Percentiles rank a stretch among this genome's conserved stretches.
These are phyloP conservation scores for Lactifluus echinatus DNA, from an alignment of 768 basidiomycete species.

Conservation along the genomic window DNA sequence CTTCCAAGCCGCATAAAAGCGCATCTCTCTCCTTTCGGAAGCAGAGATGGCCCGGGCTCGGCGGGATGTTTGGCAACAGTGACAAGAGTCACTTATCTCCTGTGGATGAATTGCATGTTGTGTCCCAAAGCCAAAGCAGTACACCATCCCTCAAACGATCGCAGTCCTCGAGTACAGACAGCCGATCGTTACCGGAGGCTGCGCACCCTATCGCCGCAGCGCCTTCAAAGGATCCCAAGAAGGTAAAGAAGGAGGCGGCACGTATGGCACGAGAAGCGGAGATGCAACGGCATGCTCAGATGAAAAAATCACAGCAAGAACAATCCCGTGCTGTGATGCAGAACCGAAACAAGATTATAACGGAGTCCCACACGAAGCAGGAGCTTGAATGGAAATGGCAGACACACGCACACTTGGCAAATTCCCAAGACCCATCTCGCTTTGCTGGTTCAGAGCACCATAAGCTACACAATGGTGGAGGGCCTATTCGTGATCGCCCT, in stretches of 20 bases:
- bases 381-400: conserved; percentile 57
- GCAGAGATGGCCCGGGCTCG: conserved; percentile 61
- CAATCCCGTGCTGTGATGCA: conserved; percentile 89
- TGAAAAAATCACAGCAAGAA: conserved; percentile 68
- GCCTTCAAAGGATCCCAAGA: conserved; percentile 52
- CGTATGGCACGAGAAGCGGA: conserved; percentile 74
- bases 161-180: conserved; percentile 66
- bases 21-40: conserved; percentile 55
- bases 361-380: conserved; percentile 39
- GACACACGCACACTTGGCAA: conserved; percentile 29
- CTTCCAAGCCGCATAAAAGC: conserved; percentile 50
- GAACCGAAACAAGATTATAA: conserved; percentile 73
- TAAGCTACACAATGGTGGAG: conserved; percentile 44
- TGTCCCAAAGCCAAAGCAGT: conserved; percentile 35
- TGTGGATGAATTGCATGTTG: conserved; percentile 59
- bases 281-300: conserved; percentile 70
- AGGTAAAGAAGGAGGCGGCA: conserved; percentile 74
- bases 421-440: conserved; percentile 24
- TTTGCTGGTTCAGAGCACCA: conserved; percentile 21
- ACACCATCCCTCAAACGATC: conserved; percentile 69
- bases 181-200: conserved; percentile 51
- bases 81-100: conserved; percentile 67
- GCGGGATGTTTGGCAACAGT: conserved; percentile 56
- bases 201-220: conserved; percentile 34
- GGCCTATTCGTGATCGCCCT: conserved; percentile 47